These are phyloP conservation scores for Cercophora sp. DNA, from an alignment of 495 filamentous ascomycete species.

Conservation along the genomic window DNA sequence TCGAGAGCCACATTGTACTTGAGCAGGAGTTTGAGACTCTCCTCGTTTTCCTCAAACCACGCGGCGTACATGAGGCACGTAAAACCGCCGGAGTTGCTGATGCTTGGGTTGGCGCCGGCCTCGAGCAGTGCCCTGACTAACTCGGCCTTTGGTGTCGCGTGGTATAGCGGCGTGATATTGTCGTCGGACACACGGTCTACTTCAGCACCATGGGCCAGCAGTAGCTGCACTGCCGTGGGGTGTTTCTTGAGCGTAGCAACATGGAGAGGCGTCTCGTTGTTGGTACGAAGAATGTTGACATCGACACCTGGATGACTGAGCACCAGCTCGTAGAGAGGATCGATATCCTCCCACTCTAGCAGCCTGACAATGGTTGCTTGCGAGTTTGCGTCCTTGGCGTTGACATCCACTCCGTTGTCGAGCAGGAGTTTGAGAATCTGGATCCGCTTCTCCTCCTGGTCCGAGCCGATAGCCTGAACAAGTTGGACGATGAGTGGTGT, in stretches of 20 bases:
- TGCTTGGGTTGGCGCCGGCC: slow-evolving; percentile 1
- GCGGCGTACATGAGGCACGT: slow-evolving; percentile 5
- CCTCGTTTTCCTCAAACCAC: neutral
- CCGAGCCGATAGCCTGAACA: neutral
- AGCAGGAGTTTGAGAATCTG: slow-evolving; percentile 5
- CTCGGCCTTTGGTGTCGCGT: slow-evolving; percentile 4
- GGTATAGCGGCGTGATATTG: neutral
- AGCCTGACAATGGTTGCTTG: neutral
- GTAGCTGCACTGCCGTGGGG: neutral
- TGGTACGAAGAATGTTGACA: neutral
- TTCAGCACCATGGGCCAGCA: slow-evolving; percentile 3
- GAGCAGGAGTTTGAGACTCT: neutral
- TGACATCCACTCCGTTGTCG: neutral
- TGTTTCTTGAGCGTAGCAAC: slow-evolving; percentile 5
- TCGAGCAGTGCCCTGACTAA: slow-evolving; percentile 3
- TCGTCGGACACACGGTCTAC: neutral
- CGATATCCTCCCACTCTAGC: slow-evolving; percentile 3
- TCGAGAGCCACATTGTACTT: slow-evolving; percentile 1
- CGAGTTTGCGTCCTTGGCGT: neutral
- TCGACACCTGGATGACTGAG: slow-evolving; percentile 1
- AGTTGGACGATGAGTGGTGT: slow-evolving; percentile 4
- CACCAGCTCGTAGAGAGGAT: neutral
- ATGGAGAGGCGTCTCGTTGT: neutral
- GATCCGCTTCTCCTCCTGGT: neutral
- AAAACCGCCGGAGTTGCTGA: slow-evolving; percentile 1